Base-by-base conservation (phyloP, 2,329 filamentous ascomycete genomes). In the Ceratocystis alfenasii region DNA sequence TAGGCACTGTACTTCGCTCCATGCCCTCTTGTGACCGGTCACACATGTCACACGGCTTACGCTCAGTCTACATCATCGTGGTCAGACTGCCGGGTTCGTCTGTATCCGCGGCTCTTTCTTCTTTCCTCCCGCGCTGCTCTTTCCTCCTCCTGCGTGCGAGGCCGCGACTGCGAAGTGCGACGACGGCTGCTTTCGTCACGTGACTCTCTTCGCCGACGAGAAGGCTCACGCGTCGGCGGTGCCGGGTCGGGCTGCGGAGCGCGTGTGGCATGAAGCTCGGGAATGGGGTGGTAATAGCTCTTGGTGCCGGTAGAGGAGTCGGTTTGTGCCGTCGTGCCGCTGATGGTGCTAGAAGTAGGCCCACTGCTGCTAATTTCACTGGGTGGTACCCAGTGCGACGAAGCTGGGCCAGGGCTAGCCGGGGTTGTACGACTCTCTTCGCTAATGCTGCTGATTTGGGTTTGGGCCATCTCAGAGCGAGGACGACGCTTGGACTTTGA, bases 281-380 rank as follows among this genome's bases (percentile, higher is more conserved):
- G 82, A 72, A 83, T 81, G 46, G 79, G 74, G 69, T 83, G 81
- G 69, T 76, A 77, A 71, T 85, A 84, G 46, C 80, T 78, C 77
- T 83, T 84, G 69, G 81, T 83, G 36, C 82, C 82, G 7, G 80
- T 69, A 1, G 84, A 81, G 71, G 78, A 79, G 57, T 74, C 74
- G 2, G 66, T 65, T 20, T 53, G 61, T 1, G 61, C 62, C 2
- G 73, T 71, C 3, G 62, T 53, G 55, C 68, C 68, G 63, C 69
- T 70, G 33, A 67, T 67, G 22, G 62, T 63, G 55, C 62, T 67
- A 50, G 62, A 55, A 20, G 62, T 48, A 28, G 64, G 53, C 36
- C 25, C 44, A 30, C 45, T 20, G 48, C 64, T 65, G 63, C 48
- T 63, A 48, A 59, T 48, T 12, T 48, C 63, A 25, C 22, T 55